A percentile compares a stretch with the other conserved stretches of the same genome.
These are phyloP conservation scores for Globisporangium splendens DNA, from an alignment of 352 stramenopile species.

Conservation along the genomic window DNA sequence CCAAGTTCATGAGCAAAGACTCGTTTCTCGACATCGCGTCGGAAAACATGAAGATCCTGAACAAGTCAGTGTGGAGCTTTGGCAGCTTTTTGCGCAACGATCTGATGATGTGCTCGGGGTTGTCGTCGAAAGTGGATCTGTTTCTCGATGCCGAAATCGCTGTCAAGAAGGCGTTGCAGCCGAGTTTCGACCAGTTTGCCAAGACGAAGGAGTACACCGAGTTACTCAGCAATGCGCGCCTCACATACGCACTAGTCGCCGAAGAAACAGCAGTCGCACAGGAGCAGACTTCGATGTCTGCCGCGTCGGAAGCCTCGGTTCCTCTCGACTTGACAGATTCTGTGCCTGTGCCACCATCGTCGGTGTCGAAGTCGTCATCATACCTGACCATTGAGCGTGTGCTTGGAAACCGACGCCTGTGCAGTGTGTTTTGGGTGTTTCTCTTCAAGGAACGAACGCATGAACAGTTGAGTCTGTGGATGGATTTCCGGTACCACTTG, in stretches of 20 bases:
- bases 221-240: conserved; percentile 47
- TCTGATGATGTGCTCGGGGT: conserved; percentile 66
- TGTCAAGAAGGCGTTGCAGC: conserved; percentile 64
- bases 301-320: neutral
- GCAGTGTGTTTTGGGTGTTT: conserved; percentile 86
- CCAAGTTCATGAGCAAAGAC: conserved; percentile 84
- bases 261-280: conserved; percentile 10
- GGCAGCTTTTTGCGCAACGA: conserved; percentile 71
- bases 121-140: conserved; percentile 72
- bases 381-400: conserved; percentile 76
- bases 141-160: conserved; percentile 75
- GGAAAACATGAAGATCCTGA: conserved; percentile 71
- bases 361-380: conserved; percentile 23
- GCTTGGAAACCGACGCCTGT: conserved; percentile 69
- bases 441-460: conserved; percentile 84
- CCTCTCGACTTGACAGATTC: conserved; percentile 4
- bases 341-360: conserved; percentile 8
- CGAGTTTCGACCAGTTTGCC: conserved; percentile 65
- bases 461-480: conserved; percentile 79
- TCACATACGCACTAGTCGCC: conserved; percentile 44
- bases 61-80: conserved; percentile 81
- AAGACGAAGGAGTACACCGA: conserved; percentile 51
- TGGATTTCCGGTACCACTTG: conserved; percentile 75
- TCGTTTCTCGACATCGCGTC: conserved; percentile 78
- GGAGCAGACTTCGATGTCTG: conserved; percentile 7